These are phyloP conservation scores for Antarctomyces pellizariae DNA, from an alignment of 495 filamentous ascomycete genomes.

Conservation along the genomic window DNA sequence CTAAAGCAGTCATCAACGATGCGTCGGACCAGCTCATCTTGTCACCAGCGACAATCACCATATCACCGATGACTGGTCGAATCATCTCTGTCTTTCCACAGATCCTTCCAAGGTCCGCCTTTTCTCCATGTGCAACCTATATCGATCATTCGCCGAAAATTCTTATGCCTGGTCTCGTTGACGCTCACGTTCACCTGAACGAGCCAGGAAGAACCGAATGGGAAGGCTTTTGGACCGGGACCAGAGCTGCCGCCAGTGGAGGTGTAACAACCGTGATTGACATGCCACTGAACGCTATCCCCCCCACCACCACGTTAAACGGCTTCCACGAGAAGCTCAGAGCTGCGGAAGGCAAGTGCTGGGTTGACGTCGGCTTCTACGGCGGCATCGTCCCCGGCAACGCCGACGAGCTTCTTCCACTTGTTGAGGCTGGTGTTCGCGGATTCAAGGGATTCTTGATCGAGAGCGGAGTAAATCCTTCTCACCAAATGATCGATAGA, in stretches of 20 bases:
- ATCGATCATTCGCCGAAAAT: constrained; percentile 70
- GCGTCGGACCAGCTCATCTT: constrained; percentile 27
- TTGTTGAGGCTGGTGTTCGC: constrained; percentile 67
- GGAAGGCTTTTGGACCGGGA: constrained; percentile 93
- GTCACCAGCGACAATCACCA: constrained; percentile 46
- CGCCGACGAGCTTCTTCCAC: constrained; percentile 46
- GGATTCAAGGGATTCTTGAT: constrained; percentile 98
- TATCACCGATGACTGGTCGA: constrained; percentile 62
- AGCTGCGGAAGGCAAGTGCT: constrained; percentile 76
- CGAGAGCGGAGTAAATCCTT: constrained; percentile 63
- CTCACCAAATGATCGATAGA: background rate
- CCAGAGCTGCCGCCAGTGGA: constrained; percentile 79
- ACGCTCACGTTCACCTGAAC: constrained; percentile 95
- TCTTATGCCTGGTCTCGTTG: constrained; percentile 77
- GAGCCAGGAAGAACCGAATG: constrained; percentile 95
- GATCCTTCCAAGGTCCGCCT: constrained; percentile 45
- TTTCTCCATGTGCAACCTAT: constrained; percentile 50
- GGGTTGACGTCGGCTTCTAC: constrained; percentile 98
- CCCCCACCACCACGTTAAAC: constrained; percentile 75
- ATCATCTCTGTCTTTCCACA: constrained; percentile 55
- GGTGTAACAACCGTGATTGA: constrained; percentile 96
- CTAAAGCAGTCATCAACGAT: constrained; percentile 55
- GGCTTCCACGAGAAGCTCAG: constrained; percentile 65
- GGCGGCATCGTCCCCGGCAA: constrained; percentile 91
- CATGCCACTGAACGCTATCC: constrained; percentile 96